Conservation (phyloP, 2,329 filamentous ascomycete species). For the Eutypella sp. region DNA sequence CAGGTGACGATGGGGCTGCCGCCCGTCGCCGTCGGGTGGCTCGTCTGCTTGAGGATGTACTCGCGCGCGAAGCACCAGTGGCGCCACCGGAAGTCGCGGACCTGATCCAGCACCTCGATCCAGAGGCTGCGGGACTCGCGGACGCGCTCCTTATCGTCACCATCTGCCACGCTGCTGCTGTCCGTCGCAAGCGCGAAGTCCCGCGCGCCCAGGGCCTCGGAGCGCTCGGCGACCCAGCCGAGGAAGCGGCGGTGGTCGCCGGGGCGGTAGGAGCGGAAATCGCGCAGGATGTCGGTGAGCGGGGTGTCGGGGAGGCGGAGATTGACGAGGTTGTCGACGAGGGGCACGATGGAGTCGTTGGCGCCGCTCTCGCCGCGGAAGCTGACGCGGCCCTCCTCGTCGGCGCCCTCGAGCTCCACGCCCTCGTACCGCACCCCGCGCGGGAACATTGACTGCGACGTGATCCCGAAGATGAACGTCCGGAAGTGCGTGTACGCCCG, state of each 20-base stretch:
- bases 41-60: constrained; percentile 75
- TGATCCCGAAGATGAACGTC: constrained; percentile 96
- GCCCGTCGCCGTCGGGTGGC: constrained; percentile 72
- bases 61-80: constrained; percentile 84
- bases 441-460: constrained; percentile 89
- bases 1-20: constrained; percentile 80
- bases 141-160: constrained; percentile 36
- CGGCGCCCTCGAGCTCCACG: constrained; percentile 70
- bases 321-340: constrained; percentile 75
- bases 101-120: constrained; percentile 64
- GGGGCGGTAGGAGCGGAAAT: constrained; percentile 86
- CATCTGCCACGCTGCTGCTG: constrained; percentile 13
- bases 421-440: too few relatives aligned
- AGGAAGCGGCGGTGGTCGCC: constrained; percentile 86
- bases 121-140: constrained; percentile 55
- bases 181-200: constrained; percentile 48
- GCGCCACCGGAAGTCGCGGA: constrained; percentile 76
- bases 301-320: constrained; percentile 86
- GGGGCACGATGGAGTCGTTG: constrained; percentile 90
- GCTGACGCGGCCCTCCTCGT: constrained; percentile 78
- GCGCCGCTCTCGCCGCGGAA: constrained; percentile 93
- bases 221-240: constrained; percentile 56
- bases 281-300: constrained; percentile 78
- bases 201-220: constrained; percentile 47
- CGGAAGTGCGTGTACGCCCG: constrained; percentile 83